Percentiles rank a stretch among this genome's conserved stretches.
Conservation (phyloP, 768 basidiomycete species). For the Hypholoma sublateritium region DNA sequence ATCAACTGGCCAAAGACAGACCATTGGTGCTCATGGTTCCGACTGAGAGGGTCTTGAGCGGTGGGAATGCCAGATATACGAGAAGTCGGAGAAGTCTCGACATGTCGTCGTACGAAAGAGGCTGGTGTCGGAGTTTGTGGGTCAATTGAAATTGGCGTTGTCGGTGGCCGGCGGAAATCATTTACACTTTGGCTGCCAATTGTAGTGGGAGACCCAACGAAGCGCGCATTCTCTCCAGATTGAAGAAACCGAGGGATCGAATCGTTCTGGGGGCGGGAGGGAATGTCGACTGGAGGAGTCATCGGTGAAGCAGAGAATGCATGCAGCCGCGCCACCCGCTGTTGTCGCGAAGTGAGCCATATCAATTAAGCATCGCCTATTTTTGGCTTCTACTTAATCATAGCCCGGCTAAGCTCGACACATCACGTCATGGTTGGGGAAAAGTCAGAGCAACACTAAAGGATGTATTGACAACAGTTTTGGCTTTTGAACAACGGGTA, state of each 20-base stretch:
- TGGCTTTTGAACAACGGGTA: neutral
- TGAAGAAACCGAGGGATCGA: conserved; percentile 3
- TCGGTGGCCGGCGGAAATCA: neutral
- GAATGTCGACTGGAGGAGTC: conserved; percentile 10
- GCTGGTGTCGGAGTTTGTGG: conserved; percentile 8
- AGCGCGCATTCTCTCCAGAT: conserved; percentile 5
- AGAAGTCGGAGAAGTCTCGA: conserved; percentile 1
- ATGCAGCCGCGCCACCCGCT: neutral
- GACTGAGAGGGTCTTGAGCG: conserved; percentile 9
- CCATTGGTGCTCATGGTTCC: conserved; percentile 47
- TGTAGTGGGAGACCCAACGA: conserved; percentile 15
- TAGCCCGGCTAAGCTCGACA: neutral
- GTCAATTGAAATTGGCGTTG: conserved; percentile 4
- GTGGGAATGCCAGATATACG: neutral
- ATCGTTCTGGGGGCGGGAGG: conserved; percentile 5
- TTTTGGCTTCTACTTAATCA: neutral
- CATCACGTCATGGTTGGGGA: too few relatives aligned
- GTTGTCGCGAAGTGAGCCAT: too few relatives aligned
- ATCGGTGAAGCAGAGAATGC: neutral
- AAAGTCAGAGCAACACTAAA: too few relatives aligned
- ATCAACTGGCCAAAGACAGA: conserved; percentile 69
- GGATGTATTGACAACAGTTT: neutral
- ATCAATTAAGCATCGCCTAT: too few relatives aligned
- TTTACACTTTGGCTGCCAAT: neutral
- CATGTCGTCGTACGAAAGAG: conserved; percentile 7